Percentiles rank a stretch among this genome's conserved stretches.
phyloP scores from a whole-genome alignment of 202 grass and related monocot species.

The Setaria italica region DNA sequence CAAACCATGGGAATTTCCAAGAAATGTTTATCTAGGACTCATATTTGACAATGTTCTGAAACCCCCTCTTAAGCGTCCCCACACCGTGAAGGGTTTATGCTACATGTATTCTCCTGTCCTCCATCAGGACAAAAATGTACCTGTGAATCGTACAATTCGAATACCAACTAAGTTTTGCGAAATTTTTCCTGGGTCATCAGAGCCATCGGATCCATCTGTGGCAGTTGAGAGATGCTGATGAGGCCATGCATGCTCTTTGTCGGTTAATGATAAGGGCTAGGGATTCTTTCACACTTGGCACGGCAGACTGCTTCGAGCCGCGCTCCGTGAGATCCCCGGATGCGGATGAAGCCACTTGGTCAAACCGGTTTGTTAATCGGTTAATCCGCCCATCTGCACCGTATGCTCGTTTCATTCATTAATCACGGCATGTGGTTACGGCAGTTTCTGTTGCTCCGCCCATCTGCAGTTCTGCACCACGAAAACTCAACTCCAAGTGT shows the following conservation, averaged over 20 bases:
- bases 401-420: background rate
- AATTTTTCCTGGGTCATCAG: background rate
- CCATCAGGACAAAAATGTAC: too few species aligned
- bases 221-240: background rate
- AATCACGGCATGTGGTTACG: constrained; percentile 48
- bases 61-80: too few species aligned
- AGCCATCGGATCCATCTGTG: constrained; percentile 2
- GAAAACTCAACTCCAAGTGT: constrained; percentile 29
- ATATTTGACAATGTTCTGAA: background rate
- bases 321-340: constrained; percentile 8
- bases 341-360: constrained; percentile 39
- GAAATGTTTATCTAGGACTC: background rate
- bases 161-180: too few species aligned
- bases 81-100: too few species aligned
- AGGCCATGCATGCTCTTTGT: constrained; percentile 11
- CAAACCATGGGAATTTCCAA: background rate
- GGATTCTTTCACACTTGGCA: constrained; percentile 36
- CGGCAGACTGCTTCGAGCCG: constrained; percentile 16
- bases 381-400: background rate
- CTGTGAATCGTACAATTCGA: background rate
- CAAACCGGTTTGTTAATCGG: constrained; percentile 27
- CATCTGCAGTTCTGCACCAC: background rate
- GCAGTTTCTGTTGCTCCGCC: constrained; percentile 34
- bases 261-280: constrained; percentile 24
- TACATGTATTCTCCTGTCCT: too few species aligned